These are phyloP conservation scores for Blastobotrys capitulatus DNA, from an alignment of 1,139 yeast species.

Conservation along the genomic window DNA sequence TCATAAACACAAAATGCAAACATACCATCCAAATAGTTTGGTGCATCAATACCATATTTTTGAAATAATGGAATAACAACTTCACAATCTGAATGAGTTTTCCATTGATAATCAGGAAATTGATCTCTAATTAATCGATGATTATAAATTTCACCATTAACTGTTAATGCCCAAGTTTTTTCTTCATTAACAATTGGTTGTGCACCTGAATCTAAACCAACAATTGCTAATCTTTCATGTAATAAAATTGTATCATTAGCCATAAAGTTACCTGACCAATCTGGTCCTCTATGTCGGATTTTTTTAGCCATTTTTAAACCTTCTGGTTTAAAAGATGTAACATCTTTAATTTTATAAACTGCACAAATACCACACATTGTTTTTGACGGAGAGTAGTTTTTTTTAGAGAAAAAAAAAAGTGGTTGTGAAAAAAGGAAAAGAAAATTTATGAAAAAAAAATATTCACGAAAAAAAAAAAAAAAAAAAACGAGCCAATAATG, in stretches of 20 bases:
- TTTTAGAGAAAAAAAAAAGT: neutral
- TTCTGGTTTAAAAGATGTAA: constrained; percentile 73
- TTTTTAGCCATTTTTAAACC: constrained; percentile 86
- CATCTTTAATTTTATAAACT: constrained; percentile 75
- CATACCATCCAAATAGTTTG: constrained; percentile 95
- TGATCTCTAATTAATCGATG: constrained; percentile 82
- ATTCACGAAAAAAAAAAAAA: constrained; percentile 1
- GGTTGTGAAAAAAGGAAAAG: neutral
- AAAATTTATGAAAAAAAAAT: neutral
- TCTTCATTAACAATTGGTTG: constrained; percentile 89
- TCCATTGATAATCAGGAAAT: constrained; percentile 64
- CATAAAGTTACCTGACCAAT: constrained; percentile 89
- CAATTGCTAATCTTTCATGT: constrained; percentile 93
- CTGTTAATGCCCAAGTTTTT: constrained; percentile 68
- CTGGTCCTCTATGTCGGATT: constrained; percentile 98
- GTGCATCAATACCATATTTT: constrained; percentile 85
- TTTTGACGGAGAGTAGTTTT: neutral
- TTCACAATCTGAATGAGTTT: constrained; percentile 93
- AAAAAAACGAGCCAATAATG: neutral
- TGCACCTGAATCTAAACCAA: constrained; percentile 91
- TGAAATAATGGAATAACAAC: constrained; percentile 88
- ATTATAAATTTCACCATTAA: constrained; percentile 97
- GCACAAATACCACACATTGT: constrained; percentile 97
- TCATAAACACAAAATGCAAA: constrained; percentile 93
- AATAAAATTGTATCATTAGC: constrained; percentile 72